Evolutionary conservation across 805 yeast genomes (phyloP), one percentile per base, ranked within the genome.

Genomic region (Zygosaccharomyces lentus): DNA sequence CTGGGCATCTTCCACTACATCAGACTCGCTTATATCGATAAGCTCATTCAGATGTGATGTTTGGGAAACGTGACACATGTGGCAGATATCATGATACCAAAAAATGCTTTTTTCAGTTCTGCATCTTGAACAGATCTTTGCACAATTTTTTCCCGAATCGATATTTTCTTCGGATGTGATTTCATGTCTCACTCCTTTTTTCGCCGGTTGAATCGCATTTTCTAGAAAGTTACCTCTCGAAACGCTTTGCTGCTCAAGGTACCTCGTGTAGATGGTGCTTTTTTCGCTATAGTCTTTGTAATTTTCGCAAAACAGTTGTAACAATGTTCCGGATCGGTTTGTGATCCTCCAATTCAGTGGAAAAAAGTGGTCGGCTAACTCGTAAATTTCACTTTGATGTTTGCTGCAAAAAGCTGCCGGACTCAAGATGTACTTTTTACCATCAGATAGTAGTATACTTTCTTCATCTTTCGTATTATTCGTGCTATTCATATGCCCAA

Each of bases 11-110:
- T 9, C 27, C 9, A 9, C 23, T 15, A 30, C 25, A 4, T 13
- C 16, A 10, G 17, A 37, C 29, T 29, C 38, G 6, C 7, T 27
- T 21, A 34, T 24, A 26, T 41, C 37, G 13, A 13, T 23, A 27
- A 13, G 1, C 15, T 15, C 19, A 13, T n/a, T 13, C 32, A 8
- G 32, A 29, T n/a, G 37, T 8, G 41, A 43, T 29, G 55, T 21
- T 29, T 52, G 51, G 36, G 61, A 60, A 10, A 47, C 17, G 37
- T 58, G 58, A 26, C 59, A 57, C n/a, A 54, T 37, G 8, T 39
- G 32, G 32, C 32, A 29, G n/a, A 29, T 21, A 8, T 47, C 30
- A 7, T 36, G 39, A 40, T 51, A 55, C 66, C 66, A 61, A 31
- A 40, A 56, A 6, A 58, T 41, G 10, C 52, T 47, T 4, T 21